A percentile compares a stretch with the other conserved stretches of the same genome.
phyloP scores from a whole-genome alignment of 352 stramenopile genomes.

The Phytopythium boreale region DNA sequence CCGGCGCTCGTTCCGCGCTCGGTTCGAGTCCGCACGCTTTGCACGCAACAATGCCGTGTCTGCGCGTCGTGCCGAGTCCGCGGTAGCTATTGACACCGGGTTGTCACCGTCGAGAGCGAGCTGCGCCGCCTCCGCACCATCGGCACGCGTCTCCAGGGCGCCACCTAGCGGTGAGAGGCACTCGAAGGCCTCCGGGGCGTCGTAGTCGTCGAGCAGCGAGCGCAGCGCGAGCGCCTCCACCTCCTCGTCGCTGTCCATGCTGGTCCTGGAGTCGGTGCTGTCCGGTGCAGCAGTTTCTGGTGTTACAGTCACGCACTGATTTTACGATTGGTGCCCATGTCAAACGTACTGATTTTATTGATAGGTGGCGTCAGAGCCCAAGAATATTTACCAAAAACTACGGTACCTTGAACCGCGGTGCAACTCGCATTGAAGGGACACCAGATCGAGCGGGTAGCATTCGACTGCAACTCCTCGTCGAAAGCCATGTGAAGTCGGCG shows the following conservation, averaged over 20 bases:
- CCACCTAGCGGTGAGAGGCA: background rate
- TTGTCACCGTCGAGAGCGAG: background rate
- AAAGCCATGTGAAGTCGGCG: no score
- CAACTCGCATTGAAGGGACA: no score
- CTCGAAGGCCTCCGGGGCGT: background rate
- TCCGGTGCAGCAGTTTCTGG: no score
- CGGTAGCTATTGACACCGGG: background rate
- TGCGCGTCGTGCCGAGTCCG: background rate
- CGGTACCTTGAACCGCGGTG: no score
- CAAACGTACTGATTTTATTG: no score
- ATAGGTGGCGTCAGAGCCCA: no score
- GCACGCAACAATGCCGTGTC: background rate
- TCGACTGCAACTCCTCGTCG: no score
- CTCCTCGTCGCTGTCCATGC: background rate
- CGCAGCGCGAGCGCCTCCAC: background rate
- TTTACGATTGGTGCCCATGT: no score
- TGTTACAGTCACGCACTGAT: no score
- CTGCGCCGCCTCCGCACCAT: background rate
- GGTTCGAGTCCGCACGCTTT: conserved; percentile 30
- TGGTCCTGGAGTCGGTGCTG: no score
- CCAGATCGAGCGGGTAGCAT: no score
- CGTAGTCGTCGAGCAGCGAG: background rate
- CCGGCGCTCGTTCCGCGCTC: conserved; percentile 48
- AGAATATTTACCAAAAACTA: no score
- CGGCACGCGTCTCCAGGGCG: background rate